phyloP scores from a whole-genome alignment of 2,329 filamentous ascomycete species.

The Cercospora janseana region DNA sequence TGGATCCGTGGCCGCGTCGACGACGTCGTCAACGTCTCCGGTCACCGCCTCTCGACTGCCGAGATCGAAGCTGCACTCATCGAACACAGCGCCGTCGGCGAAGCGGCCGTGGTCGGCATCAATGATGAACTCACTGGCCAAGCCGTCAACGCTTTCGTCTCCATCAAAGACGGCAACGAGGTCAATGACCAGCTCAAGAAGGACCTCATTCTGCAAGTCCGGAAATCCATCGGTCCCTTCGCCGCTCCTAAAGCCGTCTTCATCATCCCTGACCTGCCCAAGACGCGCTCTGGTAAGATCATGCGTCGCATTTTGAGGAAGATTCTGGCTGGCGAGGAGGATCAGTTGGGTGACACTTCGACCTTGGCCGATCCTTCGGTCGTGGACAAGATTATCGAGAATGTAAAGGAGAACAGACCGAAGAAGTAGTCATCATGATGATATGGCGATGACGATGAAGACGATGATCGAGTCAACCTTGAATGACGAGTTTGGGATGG shows the following conservation, averaged over 20 bases:
- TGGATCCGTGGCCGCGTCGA: constrained; percentile 99
- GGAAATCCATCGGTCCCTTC: constrained; percentile 96
- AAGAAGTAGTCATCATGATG: constrained; percentile 23
- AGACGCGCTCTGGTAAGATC: constrained; percentile 97
- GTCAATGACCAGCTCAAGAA: constrained; percentile 78
- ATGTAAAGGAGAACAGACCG: constrained; percentile 62
- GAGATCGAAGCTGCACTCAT: constrained; percentile 97
- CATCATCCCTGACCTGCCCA: constrained; percentile 88
- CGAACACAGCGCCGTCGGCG: constrained; percentile 83
- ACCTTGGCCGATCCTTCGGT: constrained; percentile 91
- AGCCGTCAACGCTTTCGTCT: constrained; percentile 94
- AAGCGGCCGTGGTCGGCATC: constrained; percentile 93
- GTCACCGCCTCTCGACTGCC: constrained; percentile 91
- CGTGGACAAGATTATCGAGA: constrained; percentile 83
- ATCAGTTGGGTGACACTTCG: constrained; percentile 88
- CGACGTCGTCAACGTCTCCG: constrained; percentile 96
- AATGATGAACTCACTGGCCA: constrained; percentile 92
- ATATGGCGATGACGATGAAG: too few relatives aligned
- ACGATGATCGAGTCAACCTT: too few relatives aligned
- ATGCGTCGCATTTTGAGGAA: constrained; percentile 97
- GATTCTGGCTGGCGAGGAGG: constrained; percentile 95
- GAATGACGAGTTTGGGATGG: too few relatives aligned
- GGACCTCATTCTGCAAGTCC: constrained; percentile 89
- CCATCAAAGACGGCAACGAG: constrained; percentile 82
- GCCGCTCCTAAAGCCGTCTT: constrained; percentile 92